A percentile compares a stretch with the other conserved stretches of the same genome.
phyloP scores from a whole-genome alignment of 495 filamentous ascomycete genomes.

The Astrothelium subdiscretum region DNA sequence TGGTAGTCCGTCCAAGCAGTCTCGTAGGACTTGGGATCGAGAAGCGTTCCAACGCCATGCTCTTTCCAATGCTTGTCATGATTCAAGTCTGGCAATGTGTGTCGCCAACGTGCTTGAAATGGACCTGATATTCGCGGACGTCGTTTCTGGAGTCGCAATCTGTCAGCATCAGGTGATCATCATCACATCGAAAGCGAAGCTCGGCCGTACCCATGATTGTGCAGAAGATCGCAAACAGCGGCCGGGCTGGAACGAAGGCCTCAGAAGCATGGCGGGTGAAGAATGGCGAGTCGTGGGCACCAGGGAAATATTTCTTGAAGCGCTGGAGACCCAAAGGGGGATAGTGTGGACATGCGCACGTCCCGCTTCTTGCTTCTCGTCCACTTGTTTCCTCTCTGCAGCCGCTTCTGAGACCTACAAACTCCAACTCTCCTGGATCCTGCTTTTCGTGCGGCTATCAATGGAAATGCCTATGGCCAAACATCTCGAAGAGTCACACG shows the following conservation, averaged over 20 bases:
- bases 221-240: slow-evolving; percentile 3
- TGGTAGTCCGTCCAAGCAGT: slow-evolving; percentile 81
- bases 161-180: background rate
- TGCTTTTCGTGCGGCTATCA: background rate
- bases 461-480: background rate
- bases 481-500: background rate
- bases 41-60: slow-evolving; percentile 54
- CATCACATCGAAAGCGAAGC: background rate
- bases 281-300: slow-evolving; percentile 1
- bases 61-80: slow-evolving; percentile 39
- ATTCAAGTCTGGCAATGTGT: slow-evolving; percentile 30
- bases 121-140: background rate
- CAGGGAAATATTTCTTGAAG: background rate
- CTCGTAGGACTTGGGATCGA: slow-evolving; percentile 54
- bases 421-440: background rate
- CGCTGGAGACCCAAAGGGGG: background rate
- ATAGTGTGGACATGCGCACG: background rate
- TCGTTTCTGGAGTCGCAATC: slow-evolving; percentile 2
- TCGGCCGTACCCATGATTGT: slow-evolving; percentile 12
- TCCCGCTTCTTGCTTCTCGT: background rate
- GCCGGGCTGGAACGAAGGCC: slow-evolving; percentile 4
- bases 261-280: slow-evolving; percentile 12
- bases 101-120: slow-evolving; percentile 1
- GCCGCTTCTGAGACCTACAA: background rate
- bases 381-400: background rate